These are phyloP conservation scores for Quercus parvula DNA, from an alignment of 306 rosid genomes.

Conservation along the genomic window DNA sequence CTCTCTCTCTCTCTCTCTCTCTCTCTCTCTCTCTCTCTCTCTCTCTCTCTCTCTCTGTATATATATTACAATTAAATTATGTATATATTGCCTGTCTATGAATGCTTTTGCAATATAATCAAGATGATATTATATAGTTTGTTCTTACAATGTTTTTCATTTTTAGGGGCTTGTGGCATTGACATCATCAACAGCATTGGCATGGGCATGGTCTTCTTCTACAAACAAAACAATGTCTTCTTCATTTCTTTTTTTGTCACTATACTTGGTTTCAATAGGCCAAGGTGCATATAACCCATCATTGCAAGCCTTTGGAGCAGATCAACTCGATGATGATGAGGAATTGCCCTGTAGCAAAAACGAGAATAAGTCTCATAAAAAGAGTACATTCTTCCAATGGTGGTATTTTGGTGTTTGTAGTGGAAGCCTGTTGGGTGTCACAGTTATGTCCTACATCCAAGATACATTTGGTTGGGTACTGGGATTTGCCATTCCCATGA, in stretches of 20 bases:
- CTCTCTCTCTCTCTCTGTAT: neutral
- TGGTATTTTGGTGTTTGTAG: conserved; percentile 91
- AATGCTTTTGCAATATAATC: neutral
- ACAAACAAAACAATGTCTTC: conserved; percentile 49
- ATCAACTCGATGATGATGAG: conserved; percentile 72
- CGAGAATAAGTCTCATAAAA: conserved; percentile 40
- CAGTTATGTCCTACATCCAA: conserved; percentile 89
- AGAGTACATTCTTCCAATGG: conserved; percentile 67
- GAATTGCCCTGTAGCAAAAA: conserved; percentile 62
- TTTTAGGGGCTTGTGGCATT: conserved; percentile 80
- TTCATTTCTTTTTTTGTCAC: conserved; percentile 67
- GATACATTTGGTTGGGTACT: conserved; percentile 88
- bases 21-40: neutral
- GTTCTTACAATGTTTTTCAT: neutral
- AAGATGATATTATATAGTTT: neutral
- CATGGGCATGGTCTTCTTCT: conserved; percentile 49
- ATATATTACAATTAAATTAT: neutral
- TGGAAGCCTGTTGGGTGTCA: conserved; percentile 83
- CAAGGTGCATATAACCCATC: conserved; percentile 95
- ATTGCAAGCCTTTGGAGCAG: conserved; percentile 87
- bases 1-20: neutral
- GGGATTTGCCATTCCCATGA: conserved; percentile 82
- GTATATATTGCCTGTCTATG: neutral
- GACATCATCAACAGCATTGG: conserved; percentile 72
- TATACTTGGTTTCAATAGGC: conserved; percentile 77